These are phyloP conservation scores for Prunus armeniaca DNA, from an alignment of 306 rosid genomes.

Conservation along the genomic window DNA sequence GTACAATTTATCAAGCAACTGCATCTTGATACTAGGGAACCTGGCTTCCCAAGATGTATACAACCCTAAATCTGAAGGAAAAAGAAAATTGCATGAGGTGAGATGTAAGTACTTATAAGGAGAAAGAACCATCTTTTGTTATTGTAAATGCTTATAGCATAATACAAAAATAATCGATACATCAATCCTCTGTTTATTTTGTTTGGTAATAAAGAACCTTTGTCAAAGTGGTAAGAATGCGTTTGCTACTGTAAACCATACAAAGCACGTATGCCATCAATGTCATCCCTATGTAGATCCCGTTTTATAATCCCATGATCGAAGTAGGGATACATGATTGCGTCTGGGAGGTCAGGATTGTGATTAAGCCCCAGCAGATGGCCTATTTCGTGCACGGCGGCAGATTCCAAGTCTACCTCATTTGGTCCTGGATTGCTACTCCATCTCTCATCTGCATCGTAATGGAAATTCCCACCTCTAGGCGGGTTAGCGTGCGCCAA, in stretches of 20 bases:
- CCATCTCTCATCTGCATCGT: conserved; percentile 22
- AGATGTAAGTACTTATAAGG: too few relatives aligned
- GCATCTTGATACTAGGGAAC: not conserved
- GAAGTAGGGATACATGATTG: conserved; percentile 12
- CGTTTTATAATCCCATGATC: not conserved
- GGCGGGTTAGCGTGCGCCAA: conserved; percentile 25
- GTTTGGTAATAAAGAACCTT: not conserved
- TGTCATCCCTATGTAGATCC: not conserved
- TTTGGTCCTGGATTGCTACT: not conserved
- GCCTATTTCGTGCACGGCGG: conserved; percentile 12
- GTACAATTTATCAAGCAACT: conserved; percentile 26
- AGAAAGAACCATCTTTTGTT: too few relatives aligned
- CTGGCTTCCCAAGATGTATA: not conserved
- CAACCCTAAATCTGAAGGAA: too few relatives aligned
- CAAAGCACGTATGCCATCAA: conserved; percentile 21
- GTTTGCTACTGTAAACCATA: conserved; percentile 8
- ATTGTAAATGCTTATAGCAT: too few relatives aligned
- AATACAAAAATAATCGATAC: not conserved
- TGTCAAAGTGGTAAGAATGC: not conserved
- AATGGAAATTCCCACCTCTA: conserved; percentile 22
- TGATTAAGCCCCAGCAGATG: conserved; percentile 21
- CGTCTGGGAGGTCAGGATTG: not conserved
- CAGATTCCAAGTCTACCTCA: conserved; percentile 15
- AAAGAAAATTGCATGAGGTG: too few relatives aligned
- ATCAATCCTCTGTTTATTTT: not conserved